Evolutionary conservation across 345 rosid species (phyloP).

Genomic region (Noccaea caerulescens): DNA sequence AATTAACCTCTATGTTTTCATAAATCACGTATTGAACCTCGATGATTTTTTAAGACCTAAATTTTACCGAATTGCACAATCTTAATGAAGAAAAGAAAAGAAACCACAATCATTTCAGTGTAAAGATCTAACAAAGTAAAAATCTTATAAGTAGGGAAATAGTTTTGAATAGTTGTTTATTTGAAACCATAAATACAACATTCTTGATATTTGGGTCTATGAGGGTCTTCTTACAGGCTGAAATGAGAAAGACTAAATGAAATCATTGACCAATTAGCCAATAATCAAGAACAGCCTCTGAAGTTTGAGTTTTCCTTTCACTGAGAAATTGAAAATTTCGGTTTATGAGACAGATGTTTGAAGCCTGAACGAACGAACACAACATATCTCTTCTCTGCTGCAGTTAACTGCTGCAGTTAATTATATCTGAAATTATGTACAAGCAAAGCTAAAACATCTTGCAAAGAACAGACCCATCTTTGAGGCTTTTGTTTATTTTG

Average conservation of each 20-base stretch:
- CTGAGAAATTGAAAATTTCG: not conserved
- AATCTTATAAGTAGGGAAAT: not conserved
- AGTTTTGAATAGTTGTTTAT: constrained; percentile 1
- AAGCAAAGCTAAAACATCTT: constrained; percentile 16
- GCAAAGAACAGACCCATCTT: constrained; percentile 18
- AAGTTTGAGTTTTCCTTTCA: not conserved
- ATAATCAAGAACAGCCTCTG: constrained; percentile 16
- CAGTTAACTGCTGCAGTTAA: constrained; percentile 12
- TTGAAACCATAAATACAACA: not conserved
- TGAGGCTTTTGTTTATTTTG: constrained; percentile 1
- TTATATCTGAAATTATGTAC: constrained; percentile 30
- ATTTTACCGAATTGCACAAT: not conserved
- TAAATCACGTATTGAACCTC: constrained; percentile 2
- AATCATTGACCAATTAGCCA: constrained; percentile 1
- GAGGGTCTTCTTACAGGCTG: not conserved
- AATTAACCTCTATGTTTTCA: not conserved
- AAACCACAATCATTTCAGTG: not conserved
- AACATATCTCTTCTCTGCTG: constrained; percentile 13
- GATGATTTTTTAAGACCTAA: not conserved
- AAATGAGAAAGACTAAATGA: not conserved
- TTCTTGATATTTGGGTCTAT: not conserved
- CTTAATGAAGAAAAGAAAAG: not conserved
- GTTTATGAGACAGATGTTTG: constrained; percentile 29
- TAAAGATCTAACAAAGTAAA: not conserved
- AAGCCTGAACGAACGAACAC: constrained; percentile 5